A percentile compares a stretch with the other conserved stretches of the same genome.
These are phyloP conservation scores for Neospora caninum DNA, from an alignment of 169 alveolate species.

Conservation along the genomic window DNA sequence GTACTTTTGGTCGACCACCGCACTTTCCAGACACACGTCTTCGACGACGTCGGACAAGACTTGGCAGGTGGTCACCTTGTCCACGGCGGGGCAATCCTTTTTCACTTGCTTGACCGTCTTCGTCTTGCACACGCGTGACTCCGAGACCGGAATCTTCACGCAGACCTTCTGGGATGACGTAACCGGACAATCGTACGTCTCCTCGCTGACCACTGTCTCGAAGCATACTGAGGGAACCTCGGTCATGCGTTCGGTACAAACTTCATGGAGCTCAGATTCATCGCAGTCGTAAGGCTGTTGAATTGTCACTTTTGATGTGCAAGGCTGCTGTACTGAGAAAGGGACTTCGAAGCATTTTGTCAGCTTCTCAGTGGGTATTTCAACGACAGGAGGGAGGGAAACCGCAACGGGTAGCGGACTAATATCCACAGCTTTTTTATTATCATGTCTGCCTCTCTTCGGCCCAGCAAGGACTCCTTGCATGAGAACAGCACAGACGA, in stretches of 20 bases:
- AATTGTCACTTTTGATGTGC: conserved; percentile 39
- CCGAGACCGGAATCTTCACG: conserved; percentile 55
- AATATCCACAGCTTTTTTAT: neutral
- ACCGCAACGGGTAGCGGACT: conserved; percentile 21
- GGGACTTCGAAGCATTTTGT: conserved; percentile 63
- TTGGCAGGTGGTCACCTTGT: conserved; percentile 56
- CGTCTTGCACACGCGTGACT: conserved; percentile 12
- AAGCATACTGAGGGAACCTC: conserved; percentile 47
- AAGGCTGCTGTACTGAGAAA: conserved; percentile 59
- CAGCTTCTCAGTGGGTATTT: conserved; percentile 21
- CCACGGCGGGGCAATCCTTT: conserved; percentile 56
- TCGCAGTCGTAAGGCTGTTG: conserved; percentile 64
- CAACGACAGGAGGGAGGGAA: conserved; percentile 2
- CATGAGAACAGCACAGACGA: neutral
- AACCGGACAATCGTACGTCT: conserved; percentile 60
- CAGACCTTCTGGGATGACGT: conserved; percentile 62
- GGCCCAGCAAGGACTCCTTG: conserved; percentile 40
- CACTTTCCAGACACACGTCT: conserved; percentile 55
- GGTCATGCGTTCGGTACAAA: conserved; percentile 48
- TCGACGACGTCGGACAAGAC: conserved; percentile 41
- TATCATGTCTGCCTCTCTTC: neutral
- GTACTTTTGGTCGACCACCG: conserved; percentile 44
- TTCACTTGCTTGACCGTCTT: conserved; percentile 38
- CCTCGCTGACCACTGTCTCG: conserved; percentile 60
- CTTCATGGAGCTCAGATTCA: conserved; percentile 46